A percentile compares a stretch with the other conserved stretches of the same genome.
Conservation (phyloP, 2,329 filamentous ascomycete species). For the Botrytis pseudocinerea region DNA sequence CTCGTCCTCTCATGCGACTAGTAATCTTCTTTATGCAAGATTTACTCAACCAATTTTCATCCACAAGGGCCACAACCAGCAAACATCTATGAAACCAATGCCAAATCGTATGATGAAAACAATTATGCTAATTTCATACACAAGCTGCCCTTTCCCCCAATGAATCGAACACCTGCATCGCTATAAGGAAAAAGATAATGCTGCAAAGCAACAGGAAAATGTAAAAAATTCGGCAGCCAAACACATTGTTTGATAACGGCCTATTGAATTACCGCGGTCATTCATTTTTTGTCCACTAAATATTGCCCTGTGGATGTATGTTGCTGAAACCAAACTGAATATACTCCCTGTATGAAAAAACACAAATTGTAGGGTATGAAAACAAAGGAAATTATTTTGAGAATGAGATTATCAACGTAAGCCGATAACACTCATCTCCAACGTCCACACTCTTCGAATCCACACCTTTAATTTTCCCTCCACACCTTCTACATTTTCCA, state of each 20-base stretch:
- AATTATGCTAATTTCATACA: slow-evolving; percentile 21
- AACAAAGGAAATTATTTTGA: slow-evolving; percentile 10
- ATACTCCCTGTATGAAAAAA: slow-evolving; percentile 18
- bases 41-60: slow-evolving; percentile 1
- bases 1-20: slow-evolving; percentile 8
- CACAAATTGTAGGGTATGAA: slow-evolving; percentile 23
- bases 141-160: slow-evolving; percentile 16
- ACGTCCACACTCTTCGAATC: slow-evolving; percentile 96
- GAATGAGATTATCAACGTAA: slow-evolving; percentile 51
- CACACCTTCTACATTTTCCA: slow-evolving; percentile 85
- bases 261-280: neutral
- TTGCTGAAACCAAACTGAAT: slow-evolving; percentile 16
- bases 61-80: slow-evolving; percentile 7
- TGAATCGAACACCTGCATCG: slow-evolving; percentile 20
- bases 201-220: slow-evolving; percentile 8
- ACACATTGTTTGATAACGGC: slow-evolving; percentile 1
- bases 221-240: slow-evolving; percentile 7
- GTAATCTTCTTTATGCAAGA: slow-evolving; percentile 1
- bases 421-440: slow-evolving; percentile 96
- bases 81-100: slow-evolving; percentile 12
- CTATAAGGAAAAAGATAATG: slow-evolving; percentile 15
- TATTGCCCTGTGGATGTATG: slow-evolving; percentile 2
- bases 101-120: slow-evolving; percentile 4
- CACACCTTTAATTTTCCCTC: slow-evolving; percentile 94
- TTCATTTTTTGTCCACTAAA: slow-evolving; percentile 8